These are phyloP conservation scores for Ogataea polymorpha DNA, from an alignment of 805 yeast species.

Conservation along the genomic window DNA sequence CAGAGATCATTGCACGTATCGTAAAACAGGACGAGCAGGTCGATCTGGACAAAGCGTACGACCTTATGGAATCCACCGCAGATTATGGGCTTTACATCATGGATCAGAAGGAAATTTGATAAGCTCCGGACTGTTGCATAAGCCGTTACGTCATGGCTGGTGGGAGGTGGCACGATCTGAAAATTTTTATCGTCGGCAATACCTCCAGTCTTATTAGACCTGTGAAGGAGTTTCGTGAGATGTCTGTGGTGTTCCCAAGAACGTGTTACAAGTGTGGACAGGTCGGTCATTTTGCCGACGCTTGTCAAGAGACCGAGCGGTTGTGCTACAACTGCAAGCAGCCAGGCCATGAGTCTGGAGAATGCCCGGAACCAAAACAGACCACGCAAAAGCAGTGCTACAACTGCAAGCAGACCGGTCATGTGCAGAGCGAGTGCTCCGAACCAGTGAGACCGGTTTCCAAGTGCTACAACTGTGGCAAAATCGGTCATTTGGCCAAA, in stretches of 20 bases:
- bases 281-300: constrained; percentile 86
- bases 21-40: constrained; percentile 44
- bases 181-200: constrained; percentile 9
- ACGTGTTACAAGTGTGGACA: constrained; percentile 92
- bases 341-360: constrained; percentile 86
- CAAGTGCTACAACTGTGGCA: constrained; percentile 78
- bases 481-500: constrained; percentile 79
- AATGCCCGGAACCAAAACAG: constrained; percentile 86
- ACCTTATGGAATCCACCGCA: constrained; percentile 42
- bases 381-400: constrained; percentile 84
- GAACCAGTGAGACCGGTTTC: constrained; percentile 51
- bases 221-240: constrained; percentile 15
- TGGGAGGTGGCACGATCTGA: constrained; percentile 7
- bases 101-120: constrained; percentile 23
- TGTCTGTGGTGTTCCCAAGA: constrained; percentile 44
- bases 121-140: neutral
- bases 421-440: constrained; percentile 82
- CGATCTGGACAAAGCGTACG: constrained; percentile 43
- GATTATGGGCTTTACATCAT: constrained; percentile 36
- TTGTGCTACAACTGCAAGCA: constrained; percentile 90
- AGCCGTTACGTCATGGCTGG: neutral
- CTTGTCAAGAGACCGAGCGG: constrained; percentile 79
- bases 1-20: constrained; percentile 54
- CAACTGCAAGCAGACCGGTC: constrained; percentile 90
- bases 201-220: constrained; percentile 3